Evolutionary conservation across 2,329 filamentous ascomycete species (phyloP), one percentile per base, ranked within the genome.

Genomic region (Thelonectria rubi): DNA sequence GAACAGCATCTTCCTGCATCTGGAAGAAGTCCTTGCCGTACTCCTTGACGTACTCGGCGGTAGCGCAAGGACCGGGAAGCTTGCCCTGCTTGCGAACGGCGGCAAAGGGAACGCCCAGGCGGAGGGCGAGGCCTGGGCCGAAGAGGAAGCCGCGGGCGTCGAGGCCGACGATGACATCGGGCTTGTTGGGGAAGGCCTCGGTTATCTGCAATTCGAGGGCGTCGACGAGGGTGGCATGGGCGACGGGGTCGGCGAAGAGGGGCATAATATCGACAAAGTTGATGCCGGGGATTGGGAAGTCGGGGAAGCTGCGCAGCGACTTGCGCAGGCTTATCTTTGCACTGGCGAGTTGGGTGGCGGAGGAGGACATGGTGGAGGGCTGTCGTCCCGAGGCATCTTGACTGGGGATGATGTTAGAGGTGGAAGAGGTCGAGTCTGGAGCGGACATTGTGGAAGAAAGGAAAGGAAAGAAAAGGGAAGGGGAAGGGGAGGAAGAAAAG

Each of bases 261-360:
- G 95, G 95, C 79, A 99, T 90, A 80, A 99, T 98, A 77, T 99
- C 95, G 82, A 97, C 93, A 80, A 99, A 99, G 73, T 97, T 85
- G 75, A 99, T 94, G 77, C 95, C 94, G 47, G 91, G 89, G 68
- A 91, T 89, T 62, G 94, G 94, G 82, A 97, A 98, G 84, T 98
- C 93, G 74, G 89, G 88, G 81, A 93, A 97, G 78, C 93, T 89
- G 79, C 92, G 91, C 71, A 98, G 87, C 62, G 90, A 87, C 69
- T 81, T 79, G 75, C 88, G 80, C 84, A 84, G 94, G 85, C 80
- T 90, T 85, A 88, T 81, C 86, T 88, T 86, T 84, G 84, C 84
- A 87, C 85, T 71, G 86, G 86, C 77, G 86, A 88, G 84, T 88
- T 88, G 79, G 86, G 85, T 71, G 85, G 85, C 73, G 84, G 82